phyloP scores from a whole-genome alignment of 371 early-diverging fungal species.

The Caulochytrium protostelioides region DNA sequence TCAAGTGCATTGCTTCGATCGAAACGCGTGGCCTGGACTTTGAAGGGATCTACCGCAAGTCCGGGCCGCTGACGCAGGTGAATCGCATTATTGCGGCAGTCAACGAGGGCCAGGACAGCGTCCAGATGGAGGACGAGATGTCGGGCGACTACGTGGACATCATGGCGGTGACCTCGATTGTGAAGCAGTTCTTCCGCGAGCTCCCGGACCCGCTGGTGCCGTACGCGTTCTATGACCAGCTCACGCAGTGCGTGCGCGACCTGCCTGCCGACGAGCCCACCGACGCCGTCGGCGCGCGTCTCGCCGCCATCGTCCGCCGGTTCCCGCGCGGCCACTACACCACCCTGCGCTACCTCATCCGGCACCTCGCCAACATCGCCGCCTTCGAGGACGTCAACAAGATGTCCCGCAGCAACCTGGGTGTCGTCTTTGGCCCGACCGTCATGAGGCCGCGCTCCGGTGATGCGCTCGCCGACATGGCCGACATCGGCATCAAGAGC shows the following conservation, averaged over 20 bases:
- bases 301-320: not conserved
- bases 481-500: conserved; percentile 58
- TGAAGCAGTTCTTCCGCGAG: conserved; percentile 22
- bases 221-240: conserved; percentile 4
- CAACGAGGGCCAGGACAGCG: conserved; percentile 20
- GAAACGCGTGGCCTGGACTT: conserved; percentile 45
- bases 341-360: conserved; percentile 36
- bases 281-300: not conserved
- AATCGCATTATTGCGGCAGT: conserved; percentile 19
- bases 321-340: conserved; percentile 33
- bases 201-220: conserved; percentile 16
- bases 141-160: conserved; percentile 9
- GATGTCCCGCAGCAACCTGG: conserved; percentile 70
- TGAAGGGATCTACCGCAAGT: conserved; percentile 84
- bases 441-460: conserved; percentile 38
- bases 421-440: conserved; percentile 84
- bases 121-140: conserved; percentile 23
- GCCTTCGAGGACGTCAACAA: conserved; percentile 23
- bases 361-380: conserved; percentile 19
- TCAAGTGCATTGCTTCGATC: conserved; percentile 50
- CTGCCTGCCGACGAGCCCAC: not conserved
- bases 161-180: conserved; percentile 13
- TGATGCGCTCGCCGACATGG: conserved; percentile 40
- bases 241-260: conserved; percentile 6
- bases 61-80: conserved; percentile 69